Conservation (phyloP, 2,329 filamentous ascomycete species). For the Tolypocladium tropicale region DNA sequence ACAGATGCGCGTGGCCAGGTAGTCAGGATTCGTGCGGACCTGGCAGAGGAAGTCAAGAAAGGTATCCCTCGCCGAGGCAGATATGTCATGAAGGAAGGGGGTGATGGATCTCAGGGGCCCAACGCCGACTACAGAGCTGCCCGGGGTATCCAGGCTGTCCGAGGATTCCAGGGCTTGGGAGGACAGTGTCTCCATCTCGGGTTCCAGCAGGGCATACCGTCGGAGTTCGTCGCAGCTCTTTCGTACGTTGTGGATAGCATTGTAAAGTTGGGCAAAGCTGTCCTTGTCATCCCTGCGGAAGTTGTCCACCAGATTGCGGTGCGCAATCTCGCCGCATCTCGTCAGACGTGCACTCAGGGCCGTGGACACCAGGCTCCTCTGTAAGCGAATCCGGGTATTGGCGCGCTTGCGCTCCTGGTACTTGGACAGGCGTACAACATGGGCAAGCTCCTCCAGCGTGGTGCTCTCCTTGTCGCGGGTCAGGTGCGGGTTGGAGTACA, state of each 20-base stretch:
- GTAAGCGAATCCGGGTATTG: conserved; percentile 62
- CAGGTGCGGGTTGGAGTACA: conserved; percentile 53
- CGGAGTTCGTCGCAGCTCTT: conserved; percentile 65
- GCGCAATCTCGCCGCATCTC: conserved; percentile 63
- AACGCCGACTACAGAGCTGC: conserved; percentile 28
- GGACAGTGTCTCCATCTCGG: conserved; percentile 52
- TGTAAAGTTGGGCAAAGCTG: conserved; percentile 63
- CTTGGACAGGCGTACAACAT: conserved; percentile 65
- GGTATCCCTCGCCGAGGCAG: conserved; percentile 61
- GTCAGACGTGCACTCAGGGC: conserved; percentile 65
- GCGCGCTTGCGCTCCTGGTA: conserved; percentile 74
- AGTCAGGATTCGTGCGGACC: conserved; percentile 78
- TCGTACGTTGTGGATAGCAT: conserved; percentile 69
- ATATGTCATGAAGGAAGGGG: conserved; percentile 63
- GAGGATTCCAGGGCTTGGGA: conserved; percentile 33
- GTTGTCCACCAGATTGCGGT: conserved; percentile 66
- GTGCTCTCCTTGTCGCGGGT: conserved; percentile 54
- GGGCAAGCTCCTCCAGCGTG: conserved; percentile 66
- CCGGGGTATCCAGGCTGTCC: conserved; percentile 39
- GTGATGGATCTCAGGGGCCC: conserved; percentile 28
- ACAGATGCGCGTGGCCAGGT: conserved; percentile 72
- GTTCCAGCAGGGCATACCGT: conserved; percentile 60
- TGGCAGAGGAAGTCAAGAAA: conserved; percentile 72
- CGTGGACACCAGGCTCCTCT: conserved; percentile 64
- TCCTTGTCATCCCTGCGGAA: conserved; percentile 74